phyloP scores from a whole-genome alignment of 805 yeast species.

The Ascoidea rubescens region DNA sequence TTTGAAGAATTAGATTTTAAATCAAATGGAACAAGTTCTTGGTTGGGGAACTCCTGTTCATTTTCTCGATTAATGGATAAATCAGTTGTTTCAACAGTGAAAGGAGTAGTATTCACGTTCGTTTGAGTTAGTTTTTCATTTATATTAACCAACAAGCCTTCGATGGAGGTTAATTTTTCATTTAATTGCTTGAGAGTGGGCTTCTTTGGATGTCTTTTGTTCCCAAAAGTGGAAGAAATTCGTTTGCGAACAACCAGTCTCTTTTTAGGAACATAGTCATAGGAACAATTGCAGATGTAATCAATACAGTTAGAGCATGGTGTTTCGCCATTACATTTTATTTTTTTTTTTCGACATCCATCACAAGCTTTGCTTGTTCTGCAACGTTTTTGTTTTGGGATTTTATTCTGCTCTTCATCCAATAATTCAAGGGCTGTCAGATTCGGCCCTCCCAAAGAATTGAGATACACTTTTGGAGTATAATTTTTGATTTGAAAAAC shows the following conservation, averaged over 20 bases:
- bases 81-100: too few species aligned
- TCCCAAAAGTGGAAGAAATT: too few species aligned
- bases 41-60: too few species aligned
- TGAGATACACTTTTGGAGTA: too few species aligned
- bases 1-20: too few species aligned
- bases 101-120: too few species aligned
- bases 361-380: conserved; percentile 29
- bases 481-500: too few species aligned
- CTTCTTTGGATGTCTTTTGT: not conserved
- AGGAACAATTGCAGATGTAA: conserved; percentile 22
- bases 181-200: not conserved
- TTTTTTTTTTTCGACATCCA: conserved; percentile 28
- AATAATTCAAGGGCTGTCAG: too few species aligned
- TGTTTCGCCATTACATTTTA: conserved; percentile 30
- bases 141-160: not conserved
- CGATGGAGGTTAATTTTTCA: not conserved
- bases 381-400: not conserved
- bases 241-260: not conserved
- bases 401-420: not conserved
- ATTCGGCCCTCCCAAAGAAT: too few species aligned
- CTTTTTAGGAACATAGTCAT: conserved; percentile 6
- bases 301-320: conserved; percentile 30
- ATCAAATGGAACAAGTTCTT: too few species aligned
- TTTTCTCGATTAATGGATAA: too few species aligned
- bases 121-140: too few species aligned